Conservation (phyloP, 2,329 filamentous ascomycete species). For the Aspergillus sp. region DNA sequence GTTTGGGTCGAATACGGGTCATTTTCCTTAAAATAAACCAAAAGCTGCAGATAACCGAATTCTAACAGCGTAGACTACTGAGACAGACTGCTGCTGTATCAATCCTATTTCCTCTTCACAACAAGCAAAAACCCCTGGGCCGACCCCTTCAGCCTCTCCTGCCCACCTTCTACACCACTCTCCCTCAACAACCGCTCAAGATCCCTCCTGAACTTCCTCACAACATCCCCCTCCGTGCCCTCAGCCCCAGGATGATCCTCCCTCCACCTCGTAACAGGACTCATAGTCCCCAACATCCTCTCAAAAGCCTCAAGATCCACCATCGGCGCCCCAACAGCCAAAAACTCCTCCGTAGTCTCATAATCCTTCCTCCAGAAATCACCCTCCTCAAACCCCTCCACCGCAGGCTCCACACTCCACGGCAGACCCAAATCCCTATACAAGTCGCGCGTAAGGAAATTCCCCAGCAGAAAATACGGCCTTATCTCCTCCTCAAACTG, state of each 20-base stretch:
- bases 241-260: constrained; percentile 4
- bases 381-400: constrained; percentile 34
- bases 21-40: no score
- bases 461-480: constrained; percentile 46
- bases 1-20: no score
- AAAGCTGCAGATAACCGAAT: no score
- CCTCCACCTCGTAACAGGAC: constrained; percentile 9
- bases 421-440: constrained; percentile 51
- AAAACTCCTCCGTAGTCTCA: neutral
- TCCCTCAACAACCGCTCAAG: constrained; percentile 6
- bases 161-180: neutral
- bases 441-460: constrained; percentile 38
- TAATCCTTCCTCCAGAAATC: neutral
- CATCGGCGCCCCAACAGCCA: neutral
- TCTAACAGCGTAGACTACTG: no score
- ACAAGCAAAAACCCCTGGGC: constrained; percentile 1
- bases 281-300: constrained; percentile 5
- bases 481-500: constrained; percentile 39
- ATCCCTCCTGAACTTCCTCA: constrained; percentile 3
- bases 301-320: neutral
- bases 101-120: neutral
- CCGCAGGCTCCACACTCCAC: constrained; percentile 44
- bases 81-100: no score
- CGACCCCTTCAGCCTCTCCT: constrained; percentile 6
- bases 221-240: constrained; percentile 8